Conservation (phyloP, 2,329 filamentous ascomycete genomes). For the Helminthosporium solani region DNA sequence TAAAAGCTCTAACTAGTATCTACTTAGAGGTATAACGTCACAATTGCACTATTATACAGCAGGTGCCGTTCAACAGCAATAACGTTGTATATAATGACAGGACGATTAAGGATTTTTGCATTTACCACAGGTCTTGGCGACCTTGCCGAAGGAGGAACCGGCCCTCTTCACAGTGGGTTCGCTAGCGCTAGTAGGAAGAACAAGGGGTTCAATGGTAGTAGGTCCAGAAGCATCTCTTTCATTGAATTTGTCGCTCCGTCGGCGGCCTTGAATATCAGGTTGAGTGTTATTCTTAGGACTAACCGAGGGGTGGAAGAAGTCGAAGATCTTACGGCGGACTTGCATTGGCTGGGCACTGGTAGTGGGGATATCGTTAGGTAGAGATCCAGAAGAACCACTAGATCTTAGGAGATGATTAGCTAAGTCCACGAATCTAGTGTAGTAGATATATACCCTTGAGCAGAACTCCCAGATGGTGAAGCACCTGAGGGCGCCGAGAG, state of each 20-base stretch:
- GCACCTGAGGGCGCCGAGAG: not conserved
- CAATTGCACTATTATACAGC: too few species aligned
- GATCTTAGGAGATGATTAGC: not conserved
- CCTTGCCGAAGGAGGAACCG: constrained; percentile 44
- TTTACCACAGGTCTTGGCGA: constrained; percentile 53
- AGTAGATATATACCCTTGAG: not conserved
- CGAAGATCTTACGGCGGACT: too few species aligned
- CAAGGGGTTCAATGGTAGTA: constrained; percentile 10
- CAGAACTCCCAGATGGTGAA: not conserved
- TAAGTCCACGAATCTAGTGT: not conserved
- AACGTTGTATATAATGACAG: constrained; percentile 49
- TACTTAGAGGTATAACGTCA: too few species aligned
- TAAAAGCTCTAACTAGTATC: too few species aligned
- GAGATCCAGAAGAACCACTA: not conserved
- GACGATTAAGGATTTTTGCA: constrained; percentile 50
- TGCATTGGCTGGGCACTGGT: too few species aligned
- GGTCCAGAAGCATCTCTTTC: constrained; percentile 9
- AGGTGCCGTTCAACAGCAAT: too few species aligned
- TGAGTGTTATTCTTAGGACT: too few species aligned
- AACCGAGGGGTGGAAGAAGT: too few species aligned
- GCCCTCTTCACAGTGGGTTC: constrained; percentile 37
- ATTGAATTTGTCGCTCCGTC: too few species aligned
- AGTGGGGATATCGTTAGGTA: constrained; percentile 3
- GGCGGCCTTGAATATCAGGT: too few species aligned
- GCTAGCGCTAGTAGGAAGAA: constrained; percentile 5